These are phyloP conservation scores for Chlamydomonas incerta DNA, from an alignment of 139 green algal species.

Conservation along the genomic window DNA sequence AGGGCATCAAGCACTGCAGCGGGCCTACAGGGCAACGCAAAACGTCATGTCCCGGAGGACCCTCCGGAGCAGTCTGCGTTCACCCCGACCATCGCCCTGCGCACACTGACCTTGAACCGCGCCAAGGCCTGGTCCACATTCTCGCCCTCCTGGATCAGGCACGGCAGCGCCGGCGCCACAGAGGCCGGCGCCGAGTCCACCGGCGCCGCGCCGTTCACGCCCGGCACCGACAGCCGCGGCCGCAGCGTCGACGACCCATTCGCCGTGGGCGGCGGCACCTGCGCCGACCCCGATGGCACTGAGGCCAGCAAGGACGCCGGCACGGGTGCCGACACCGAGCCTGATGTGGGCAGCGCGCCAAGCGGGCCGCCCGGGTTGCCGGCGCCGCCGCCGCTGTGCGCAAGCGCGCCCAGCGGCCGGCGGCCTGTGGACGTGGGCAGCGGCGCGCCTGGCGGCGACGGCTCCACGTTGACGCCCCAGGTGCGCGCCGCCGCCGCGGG, in stretches of 20 bases:
- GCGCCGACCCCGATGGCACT: too few relatives aligned
- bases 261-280: too few relatives aligned
- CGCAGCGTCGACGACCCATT: too few relatives aligned
- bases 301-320: too few relatives aligned
- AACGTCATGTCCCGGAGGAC: too few relatives aligned
- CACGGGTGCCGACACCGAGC: too few relatives aligned
- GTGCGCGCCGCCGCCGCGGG: not conserved
- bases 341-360: too few relatives aligned
- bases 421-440: not conserved
- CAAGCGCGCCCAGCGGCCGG: not conserved
- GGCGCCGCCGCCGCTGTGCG: not conserved
- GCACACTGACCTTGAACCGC: not conserved
- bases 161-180: not conserved
- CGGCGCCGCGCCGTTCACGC: not conserved
- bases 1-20: too few relatives aligned
- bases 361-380: not conserved
- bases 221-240: not conserved
- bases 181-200: not conserved
- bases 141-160: slow-evolving; percentile 29
- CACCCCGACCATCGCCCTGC: not conserved
- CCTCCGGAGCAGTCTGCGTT: too few relatives aligned
- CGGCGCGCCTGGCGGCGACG: not conserved
- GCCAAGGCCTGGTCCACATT: slow-evolving; percentile 2
- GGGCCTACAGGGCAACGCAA: too few relatives aligned
- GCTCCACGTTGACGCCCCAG: not conserved